Conservation (phyloP, 148 eudicot species). For the Hydrangea macrophylla region DNA sequence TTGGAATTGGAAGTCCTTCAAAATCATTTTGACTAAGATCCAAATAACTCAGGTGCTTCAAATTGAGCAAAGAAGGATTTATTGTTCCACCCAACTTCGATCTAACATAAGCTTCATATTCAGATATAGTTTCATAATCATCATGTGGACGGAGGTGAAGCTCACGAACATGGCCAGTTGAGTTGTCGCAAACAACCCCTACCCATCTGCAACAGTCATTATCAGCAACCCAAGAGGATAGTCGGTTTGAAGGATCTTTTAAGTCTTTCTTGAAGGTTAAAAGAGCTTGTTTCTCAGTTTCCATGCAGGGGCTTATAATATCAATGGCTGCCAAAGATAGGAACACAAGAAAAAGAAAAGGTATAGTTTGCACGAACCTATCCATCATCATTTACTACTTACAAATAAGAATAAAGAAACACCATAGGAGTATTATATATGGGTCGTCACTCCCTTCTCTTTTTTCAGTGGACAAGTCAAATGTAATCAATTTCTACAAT, state of each 20-base stretch:
- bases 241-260: not conserved
- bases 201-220: conserved; percentile 11
- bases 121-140: not conserved
- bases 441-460: too few species aligned
- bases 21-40: not conserved
- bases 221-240: conserved; percentile 6
- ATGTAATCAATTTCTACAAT: too few species aligned
- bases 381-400: too few species aligned
- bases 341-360: too few species aligned
- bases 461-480: too few species aligned
- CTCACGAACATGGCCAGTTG: conserved; percentile 6
- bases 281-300: not conserved
- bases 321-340: too few species aligned
- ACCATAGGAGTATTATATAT: too few species aligned
- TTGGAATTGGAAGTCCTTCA: conserved; percentile 1
- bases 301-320: not conserved
- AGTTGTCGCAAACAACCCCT: conserved; percentile 13
- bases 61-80: not conserved
- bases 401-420: too few species aligned
- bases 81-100: not conserved
- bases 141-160: not conserved
- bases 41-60: not conserved
- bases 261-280: not conserved
- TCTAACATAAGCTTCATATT: not conserved
- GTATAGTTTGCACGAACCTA: too few species aligned